Conservation (phyloP, 441 rosid genomes). For the Hura crepitans region DNA sequence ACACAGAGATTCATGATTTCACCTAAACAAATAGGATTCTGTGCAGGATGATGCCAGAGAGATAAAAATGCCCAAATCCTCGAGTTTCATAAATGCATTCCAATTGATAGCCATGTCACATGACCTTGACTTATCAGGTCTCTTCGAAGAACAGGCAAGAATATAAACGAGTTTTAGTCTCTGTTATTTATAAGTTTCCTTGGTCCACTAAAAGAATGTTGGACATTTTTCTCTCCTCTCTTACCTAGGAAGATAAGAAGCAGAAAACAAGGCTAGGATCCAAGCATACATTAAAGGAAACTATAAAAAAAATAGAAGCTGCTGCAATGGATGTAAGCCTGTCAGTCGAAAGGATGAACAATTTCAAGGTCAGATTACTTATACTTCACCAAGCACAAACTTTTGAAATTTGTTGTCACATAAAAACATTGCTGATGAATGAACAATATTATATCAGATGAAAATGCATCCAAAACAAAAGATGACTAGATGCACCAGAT, state of each 20-base stretch:
- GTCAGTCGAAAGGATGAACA: slow-evolving; percentile 56
- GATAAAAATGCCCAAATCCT: slow-evolving; percentile 39
- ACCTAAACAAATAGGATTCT: slow-evolving; percentile 21
- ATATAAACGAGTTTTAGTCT: slow-evolving; percentile 15
- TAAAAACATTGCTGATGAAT: not conserved
- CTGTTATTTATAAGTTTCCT: not conserved
- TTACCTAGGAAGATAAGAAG: slow-evolving; percentile 55
- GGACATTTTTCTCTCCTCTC: slow-evolving; percentile 7
- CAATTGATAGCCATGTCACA: slow-evolving; percentile 87
- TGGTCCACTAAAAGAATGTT: slow-evolving; percentile 6
- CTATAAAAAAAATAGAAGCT: slow-evolving; percentile 79
- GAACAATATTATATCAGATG: slow-evolving; percentile 40
- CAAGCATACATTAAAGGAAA: slow-evolving; percentile 59
- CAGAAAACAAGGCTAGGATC: slow-evolving; percentile 66
- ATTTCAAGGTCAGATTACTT: slow-evolving; percentile 47
- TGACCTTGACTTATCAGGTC: slow-evolving; percentile 88
- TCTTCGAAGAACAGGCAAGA: slow-evolving; percentile 71
- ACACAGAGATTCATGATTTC: not conserved
- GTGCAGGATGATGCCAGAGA: slow-evolving; percentile 50
- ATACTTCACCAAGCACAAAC: slow-evolving; percentile 5
- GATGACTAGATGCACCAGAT: slow-evolving; percentile 53
- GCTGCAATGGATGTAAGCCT: slow-evolving; percentile 68
- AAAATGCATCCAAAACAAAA: slow-evolving; percentile 61
- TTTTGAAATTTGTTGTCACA: not conserved
- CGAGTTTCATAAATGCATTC: slow-evolving; percentile 86